Conservation (phyloP, 768 basidiomycete genomes). For the Leccinum sublutescens region DNA sequence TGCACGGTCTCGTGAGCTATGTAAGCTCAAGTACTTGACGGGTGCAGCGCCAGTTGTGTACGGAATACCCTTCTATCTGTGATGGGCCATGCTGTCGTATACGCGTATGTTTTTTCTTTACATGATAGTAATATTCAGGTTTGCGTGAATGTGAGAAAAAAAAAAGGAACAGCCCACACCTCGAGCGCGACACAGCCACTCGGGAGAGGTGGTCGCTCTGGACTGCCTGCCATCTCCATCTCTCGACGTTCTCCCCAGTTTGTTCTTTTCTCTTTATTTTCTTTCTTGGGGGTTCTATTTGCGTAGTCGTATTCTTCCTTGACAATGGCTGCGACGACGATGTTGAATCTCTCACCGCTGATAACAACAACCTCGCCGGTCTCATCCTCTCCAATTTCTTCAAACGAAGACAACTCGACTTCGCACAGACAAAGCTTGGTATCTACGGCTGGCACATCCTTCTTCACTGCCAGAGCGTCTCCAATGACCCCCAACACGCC, state of each 20-base stretch:
- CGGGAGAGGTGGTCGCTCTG: conserved; percentile 6
- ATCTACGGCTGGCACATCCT: conserved; percentile 26
- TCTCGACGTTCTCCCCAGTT: not conserved
- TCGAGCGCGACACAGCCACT: conserved; percentile 11
- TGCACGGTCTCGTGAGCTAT: conserved; percentile 71
- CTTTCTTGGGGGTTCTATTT: not conserved
- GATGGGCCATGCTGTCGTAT: conserved; percentile 2
- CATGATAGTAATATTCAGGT: not conserved
- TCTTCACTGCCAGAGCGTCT: conserved; percentile 28
- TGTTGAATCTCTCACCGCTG: conserved; percentile 9
- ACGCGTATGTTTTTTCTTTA: not conserved
- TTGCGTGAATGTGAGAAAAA: not conserved
- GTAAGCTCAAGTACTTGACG: conserved; percentile 90
- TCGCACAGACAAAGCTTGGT: conserved; percentile 26
- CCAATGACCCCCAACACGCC: conserved; percentile 22
- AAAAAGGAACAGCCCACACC: not conserved
- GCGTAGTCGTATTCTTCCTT: not conserved
- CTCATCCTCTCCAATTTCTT: conserved; percentile 13
- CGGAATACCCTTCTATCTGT: conserved; percentile 90
- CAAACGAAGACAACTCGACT: conserved; percentile 10
- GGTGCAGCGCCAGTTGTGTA: conserved; percentile 95
- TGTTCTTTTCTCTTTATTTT: not conserved
- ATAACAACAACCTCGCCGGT: conserved; percentile 18
- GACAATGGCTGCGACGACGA: conserved; percentile 12
- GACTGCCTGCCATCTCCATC: not conserved